Base-by-base conservation (phyloP, 805 yeast species). In the Saturnispora besseyi region DNA sequence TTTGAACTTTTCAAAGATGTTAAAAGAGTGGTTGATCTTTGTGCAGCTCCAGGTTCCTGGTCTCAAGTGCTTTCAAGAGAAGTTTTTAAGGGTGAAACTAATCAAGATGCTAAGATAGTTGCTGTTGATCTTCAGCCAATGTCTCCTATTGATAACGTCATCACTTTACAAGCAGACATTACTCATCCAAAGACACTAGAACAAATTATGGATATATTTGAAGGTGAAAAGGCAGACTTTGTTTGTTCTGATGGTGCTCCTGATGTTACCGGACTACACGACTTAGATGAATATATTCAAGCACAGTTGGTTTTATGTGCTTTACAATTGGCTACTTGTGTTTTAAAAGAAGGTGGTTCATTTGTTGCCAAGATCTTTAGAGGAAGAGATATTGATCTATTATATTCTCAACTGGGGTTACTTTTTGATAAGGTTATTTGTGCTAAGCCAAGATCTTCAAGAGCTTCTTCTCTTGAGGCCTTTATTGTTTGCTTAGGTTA, bases 31-130 rank as follows among this genome's bases (percentile, higher is more conserved):
- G 99, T 93, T 5, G 99, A 93, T 67, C 73, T 93, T 30, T 93
- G 99, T 74, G 99, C 99, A 34, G 99, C 98, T 4, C 97, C 97
- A 0, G 96, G 97, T 1, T 89, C 97, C 3, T 93, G 99, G 99
- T 86, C 96, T 1, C 99, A 93, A 64, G 99, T 93, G 0, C 75
- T 93, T 12, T 82, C 93, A 31, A 68, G 87, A 57, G 82, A 82
- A 59, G 67, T 87, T 37, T 79, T 74, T 57, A 61, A 62, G 18
- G 55, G 58, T 42, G 59, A 60, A n/a, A 57, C 55, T 46, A 56
- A 57, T 38, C 56, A 56, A 13, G 65, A 65, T 38, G 63, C 66
- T 12, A 86, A 82, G 59, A 87, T 93, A 41, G 95, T 93, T 8
- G 88, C 97, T 0, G 99, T 93, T 1, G 99, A 93, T 65, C 72